These are phyloP conservation scores for Cryptosporidium felis DNA, from an alignment of 169 alveolate genomes.

Conservation along the genomic window DNA sequence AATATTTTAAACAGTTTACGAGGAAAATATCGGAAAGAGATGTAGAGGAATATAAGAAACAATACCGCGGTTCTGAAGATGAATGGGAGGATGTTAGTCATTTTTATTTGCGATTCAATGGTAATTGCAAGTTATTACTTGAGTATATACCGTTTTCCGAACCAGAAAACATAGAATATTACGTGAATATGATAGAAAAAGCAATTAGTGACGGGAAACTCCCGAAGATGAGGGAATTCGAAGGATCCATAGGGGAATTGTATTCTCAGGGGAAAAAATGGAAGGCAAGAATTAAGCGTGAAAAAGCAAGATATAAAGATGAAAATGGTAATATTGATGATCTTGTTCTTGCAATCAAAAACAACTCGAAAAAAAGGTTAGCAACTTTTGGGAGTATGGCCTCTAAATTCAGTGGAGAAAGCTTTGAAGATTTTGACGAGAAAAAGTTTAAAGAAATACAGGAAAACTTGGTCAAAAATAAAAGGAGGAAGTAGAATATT, in stretches of 20 bases:
- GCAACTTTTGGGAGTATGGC: neutral
- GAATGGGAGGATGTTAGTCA: slow-evolving; percentile 80
- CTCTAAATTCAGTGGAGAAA: neutral
- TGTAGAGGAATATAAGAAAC: slow-evolving; percentile 74
- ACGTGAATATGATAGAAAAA: slow-evolving; percentile 73
- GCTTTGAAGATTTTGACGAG: slow-evolving; percentile 29
- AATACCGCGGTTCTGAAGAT: slow-evolving; percentile 76
- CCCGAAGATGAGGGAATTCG: slow-evolving; percentile 10
- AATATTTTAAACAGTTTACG: slow-evolving; percentile 72
- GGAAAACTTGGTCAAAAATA: slow-evolving; percentile 7
- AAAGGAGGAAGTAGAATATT: neutral
- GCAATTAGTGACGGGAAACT: slow-evolving; percentile 71
- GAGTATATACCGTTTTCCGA: slow-evolving; percentile 79
- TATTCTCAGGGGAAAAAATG: slow-evolving; percentile 17
- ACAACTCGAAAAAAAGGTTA: slow-evolving; percentile 9
- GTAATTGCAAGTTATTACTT: slow-evolving; percentile 77
- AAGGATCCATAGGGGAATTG: slow-evolving; percentile 4
- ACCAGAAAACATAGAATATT: slow-evolving; percentile 78
- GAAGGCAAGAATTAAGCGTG: neutral
- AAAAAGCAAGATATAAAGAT: neutral
- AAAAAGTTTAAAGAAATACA: slow-evolving; percentile 13
- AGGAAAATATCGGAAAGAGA: slow-evolving; percentile 77
- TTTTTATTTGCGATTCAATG: slow-evolving; percentile 77
- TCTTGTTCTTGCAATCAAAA: slow-evolving; percentile 40
- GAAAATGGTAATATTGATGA: neutral